Base-by-base conservation (phyloP, 2,329 filamentous ascomycete genomes). In the Zymoseptoria ardabiliae region DNA sequence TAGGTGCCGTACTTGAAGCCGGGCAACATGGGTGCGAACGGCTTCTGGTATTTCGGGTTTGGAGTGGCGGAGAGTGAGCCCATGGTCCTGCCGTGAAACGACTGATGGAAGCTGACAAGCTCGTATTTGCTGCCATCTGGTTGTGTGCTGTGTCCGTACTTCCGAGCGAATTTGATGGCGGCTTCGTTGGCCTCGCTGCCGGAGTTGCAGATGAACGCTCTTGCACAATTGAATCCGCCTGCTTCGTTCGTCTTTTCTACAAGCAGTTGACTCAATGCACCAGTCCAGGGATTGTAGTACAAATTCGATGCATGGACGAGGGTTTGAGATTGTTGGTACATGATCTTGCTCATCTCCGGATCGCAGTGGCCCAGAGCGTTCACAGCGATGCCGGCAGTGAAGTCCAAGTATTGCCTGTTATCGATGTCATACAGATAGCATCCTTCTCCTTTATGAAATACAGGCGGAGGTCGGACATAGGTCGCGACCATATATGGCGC, bases 171-270 rank as follows among this genome's bases (percentile, higher is more conserved):
- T 75, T 99, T 99, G 74, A 99, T 89, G 41, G 93, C 94, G 1
- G 93, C 94, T 78, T 99, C 94, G 75, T 99, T 99, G 72, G 94
- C 94, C 77, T 99, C 94, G 61, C 89, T 90, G 61, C 94, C 94
- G 3, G 92, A 97, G 78, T 99, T 99, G 79, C 91, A 96, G 65
- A 99, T 83, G 72, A 99, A 99, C 2, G 90, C 91, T 58, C 89
- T 84, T 20, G 83, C 80, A 70, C 88, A 84, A 67, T 88, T 85
- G 88, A 97, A 96, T 65, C 82, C 89, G 49, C 91, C 91, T 0
- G 88, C 86, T 68, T 87, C 85, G 57, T 83, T 76, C 0, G 94
- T 99, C 75, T 88, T 87, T 68, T 93, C 83, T 35, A 99, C 84
- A 22, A 99, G 82, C 22, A 91, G 80, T 74, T 94, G 87, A 63